Evolutionary conservation across 2,329 filamentous ascomycete species (phyloP), one percentile per base, ranked within the genome.

Genomic region (Monilinia fructicola): DNA sequence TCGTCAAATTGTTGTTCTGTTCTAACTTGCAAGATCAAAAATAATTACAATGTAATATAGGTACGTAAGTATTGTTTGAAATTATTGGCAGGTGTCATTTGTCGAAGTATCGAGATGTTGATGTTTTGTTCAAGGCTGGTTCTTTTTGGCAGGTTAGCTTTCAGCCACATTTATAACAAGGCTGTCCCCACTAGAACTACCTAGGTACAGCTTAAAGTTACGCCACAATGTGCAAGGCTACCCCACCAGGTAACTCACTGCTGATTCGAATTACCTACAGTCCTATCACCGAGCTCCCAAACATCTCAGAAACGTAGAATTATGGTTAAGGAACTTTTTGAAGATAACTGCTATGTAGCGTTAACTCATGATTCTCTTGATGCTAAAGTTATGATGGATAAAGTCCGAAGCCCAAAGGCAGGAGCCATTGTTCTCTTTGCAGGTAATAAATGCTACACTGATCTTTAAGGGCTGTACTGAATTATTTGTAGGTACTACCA

Each of bases 341-440:
- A 84, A 55, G 80, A 81, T 14, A 78, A 76, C 56, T 87, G 89
- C 76, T 86, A 88, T 76, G 89, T 93, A 52, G 86, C 85, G 61
- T 82, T 96, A 11, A 93, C 90, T 3, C 79, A 87, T 68, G 78
- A 84, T 46, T 77, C 80, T 53, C 84, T 95, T 67, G 81, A 88
- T 74, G 78, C 83, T 26, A 79, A 82, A 26, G 73, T 80, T 6
- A 80, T 85, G 40, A 89, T 92, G 77, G 81, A 87, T 71, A 83
- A 81, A 56, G 90, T 95, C 28, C 87, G 90, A 70, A 91, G 85
- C 72, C 87, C 89, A 26, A 84, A 87, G 73, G 90, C 90, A 14
- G 90, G 90, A 7, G 90, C 90, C 16, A 89, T 92, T 59, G 90
- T 93, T 12, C 74, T 93, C 44, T 93, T 93, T 76, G 87, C 89